These are phyloP conservation scores for Yamadazyma laniorum DNA, from an alignment of 805 yeast genomes.

Conservation along the genomic window DNA sequence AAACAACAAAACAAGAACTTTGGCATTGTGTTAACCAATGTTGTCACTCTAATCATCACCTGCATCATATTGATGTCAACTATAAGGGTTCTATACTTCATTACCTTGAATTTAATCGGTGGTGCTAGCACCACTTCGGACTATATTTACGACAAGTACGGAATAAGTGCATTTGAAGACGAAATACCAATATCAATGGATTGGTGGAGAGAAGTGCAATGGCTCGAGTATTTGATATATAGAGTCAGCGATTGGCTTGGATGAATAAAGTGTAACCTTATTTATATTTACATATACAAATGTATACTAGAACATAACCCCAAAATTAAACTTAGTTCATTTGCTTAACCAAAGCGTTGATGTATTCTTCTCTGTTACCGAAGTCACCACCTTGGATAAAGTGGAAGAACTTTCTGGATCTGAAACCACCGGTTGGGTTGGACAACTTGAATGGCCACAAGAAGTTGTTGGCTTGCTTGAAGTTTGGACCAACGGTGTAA, in stretches of 20 bases:
- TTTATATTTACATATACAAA: slow-evolving; percentile 5
- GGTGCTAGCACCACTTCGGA: background rate
- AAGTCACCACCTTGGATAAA: slow-evolving; percentile 97
- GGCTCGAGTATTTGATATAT: slow-evolving; percentile 29
- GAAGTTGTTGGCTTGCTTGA: slow-evolving; percentile 98
- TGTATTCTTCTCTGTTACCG: slow-evolving; percentile 97
- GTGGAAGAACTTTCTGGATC: slow-evolving; percentile 96
- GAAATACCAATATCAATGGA: slow-evolving; percentile 12
- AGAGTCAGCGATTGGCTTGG: slow-evolving; percentile 11
- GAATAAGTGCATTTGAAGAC: background rate
- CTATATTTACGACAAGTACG: slow-evolving; percentile 14
- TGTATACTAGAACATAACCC: slow-evolving; percentile 3
- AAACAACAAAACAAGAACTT: slow-evolving; percentile 20
- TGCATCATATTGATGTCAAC: slow-evolving; percentile 20
- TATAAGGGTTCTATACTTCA: slow-evolving; percentile 16
- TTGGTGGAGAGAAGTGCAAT: slow-evolving; percentile 34
- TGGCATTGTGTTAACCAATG: slow-evolving; percentile 21
- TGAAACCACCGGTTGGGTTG: slow-evolving; percentile 98
- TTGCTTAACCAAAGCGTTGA: slow-evolving; percentile 90
- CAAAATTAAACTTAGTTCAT: slow-evolving; percentile 62
- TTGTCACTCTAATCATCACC: slow-evolving; percentile 21
- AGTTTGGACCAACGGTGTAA: slow-evolving; percentile 96
- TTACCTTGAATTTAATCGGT: slow-evolving; percentile 10
- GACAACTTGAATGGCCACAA: slow-evolving; percentile 97
- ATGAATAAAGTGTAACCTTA: slow-evolving; percentile 1